Evolutionary conservation across 352 stramenopile species (phyloP).

Genomic region (Pythium rhizo-oryzae): DNA sequence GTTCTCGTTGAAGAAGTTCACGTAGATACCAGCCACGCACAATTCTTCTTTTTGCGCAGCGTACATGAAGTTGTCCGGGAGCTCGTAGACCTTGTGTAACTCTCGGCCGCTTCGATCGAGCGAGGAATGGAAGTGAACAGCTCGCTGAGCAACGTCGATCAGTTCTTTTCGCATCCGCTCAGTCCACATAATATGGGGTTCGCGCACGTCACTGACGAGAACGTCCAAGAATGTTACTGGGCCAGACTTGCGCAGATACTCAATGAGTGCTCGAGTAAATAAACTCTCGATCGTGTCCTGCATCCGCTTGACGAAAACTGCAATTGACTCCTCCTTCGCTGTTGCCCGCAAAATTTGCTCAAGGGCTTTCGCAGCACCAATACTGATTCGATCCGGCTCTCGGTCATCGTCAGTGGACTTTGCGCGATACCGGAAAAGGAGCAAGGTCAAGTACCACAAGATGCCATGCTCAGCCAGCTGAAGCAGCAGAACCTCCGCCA

Average conservation of each 20-base stretch:
- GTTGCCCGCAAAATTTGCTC: slow-evolving; percentile 68
- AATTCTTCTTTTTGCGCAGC: slow-evolving; percentile 82
- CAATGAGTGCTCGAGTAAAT: slow-evolving; percentile 78
- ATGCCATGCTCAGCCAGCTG: slow-evolving; percentile 83
- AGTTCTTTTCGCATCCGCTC: slow-evolving; percentile 82
- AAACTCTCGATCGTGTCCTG: slow-evolving; percentile 84
- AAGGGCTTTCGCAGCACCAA: slow-evolving; percentile 73
- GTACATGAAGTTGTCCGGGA: slow-evolving; percentile 79
- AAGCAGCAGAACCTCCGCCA: slow-evolving; percentile 80
- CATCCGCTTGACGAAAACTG: slow-evolving; percentile 79
- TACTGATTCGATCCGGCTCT: slow-evolving; percentile 68
- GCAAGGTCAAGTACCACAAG: slow-evolving; percentile 82
- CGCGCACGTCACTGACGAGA: slow-evolving; percentile 67
- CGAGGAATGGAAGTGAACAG: slow-evolving; percentile 71
- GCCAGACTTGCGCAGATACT: slow-evolving; percentile 64
- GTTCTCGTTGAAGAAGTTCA: slow-evolving; percentile 90
- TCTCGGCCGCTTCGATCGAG: slow-evolving; percentile 59
- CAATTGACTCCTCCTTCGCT: slow-evolving; percentile 73
- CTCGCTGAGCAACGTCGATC: slow-evolving; percentile 62
- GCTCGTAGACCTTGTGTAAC: slow-evolving; percentile 74
- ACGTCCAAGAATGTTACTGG: slow-evolving; percentile 73
- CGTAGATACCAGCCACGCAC: slow-evolving; percentile 86
- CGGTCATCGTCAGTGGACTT: slow-evolving; percentile 26
- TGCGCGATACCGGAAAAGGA: slow-evolving; percentile 69
- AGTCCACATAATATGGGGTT: slow-evolving; percentile 89